Percentiles rank a stretch among this genome's conserved stretches.
Conservation (phyloP, 2,329 filamentous ascomycete species). For the Tolypocladium endophyticum region DNA sequence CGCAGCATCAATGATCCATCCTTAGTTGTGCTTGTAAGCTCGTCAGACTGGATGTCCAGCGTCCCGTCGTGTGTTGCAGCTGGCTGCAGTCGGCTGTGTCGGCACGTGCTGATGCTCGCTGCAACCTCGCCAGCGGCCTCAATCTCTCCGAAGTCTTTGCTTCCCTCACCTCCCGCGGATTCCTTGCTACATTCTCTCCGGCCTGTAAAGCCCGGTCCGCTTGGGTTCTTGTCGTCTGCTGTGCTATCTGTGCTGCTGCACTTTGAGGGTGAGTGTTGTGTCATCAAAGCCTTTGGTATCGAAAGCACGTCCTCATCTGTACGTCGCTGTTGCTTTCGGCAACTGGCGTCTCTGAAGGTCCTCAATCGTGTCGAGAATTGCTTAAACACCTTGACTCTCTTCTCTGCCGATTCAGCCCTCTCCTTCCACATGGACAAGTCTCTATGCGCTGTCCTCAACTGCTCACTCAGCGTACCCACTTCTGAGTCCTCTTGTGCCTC, state of each 20-base stretch:
- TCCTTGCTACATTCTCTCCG: background rate
- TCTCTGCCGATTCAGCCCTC: conserved; percentile 46
- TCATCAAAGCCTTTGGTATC: background rate
- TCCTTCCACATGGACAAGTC: conserved; percentile 36
- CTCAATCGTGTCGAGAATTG: conserved; percentile 25
- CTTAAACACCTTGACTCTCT: conserved; percentile 36
- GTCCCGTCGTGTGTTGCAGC: conserved; percentile 1
- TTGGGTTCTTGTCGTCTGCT: background rate
- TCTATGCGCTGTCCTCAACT: conserved; percentile 28
- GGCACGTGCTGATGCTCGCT: background rate
- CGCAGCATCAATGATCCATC: background rate
- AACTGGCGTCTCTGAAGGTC: conserved; percentile 14
- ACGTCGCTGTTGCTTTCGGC: background rate
- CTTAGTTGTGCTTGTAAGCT: background rate
- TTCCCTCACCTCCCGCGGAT: background rate
- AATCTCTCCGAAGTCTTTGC: background rate
- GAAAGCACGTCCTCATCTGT: background rate
- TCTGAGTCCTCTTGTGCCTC: conserved; percentile 32
- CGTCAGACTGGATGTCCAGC: background rate
- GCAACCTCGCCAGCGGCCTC: background rate
- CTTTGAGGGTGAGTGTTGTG: background rate
- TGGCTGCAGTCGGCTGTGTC: background rate
- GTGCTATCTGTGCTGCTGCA: background rate
- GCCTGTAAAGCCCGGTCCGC: background rate
- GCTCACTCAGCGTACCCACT: conserved; percentile 34